Evolutionary conservation across 805 yeast species (phyloP).

Genomic region (Starmerella bombicola): DNA sequence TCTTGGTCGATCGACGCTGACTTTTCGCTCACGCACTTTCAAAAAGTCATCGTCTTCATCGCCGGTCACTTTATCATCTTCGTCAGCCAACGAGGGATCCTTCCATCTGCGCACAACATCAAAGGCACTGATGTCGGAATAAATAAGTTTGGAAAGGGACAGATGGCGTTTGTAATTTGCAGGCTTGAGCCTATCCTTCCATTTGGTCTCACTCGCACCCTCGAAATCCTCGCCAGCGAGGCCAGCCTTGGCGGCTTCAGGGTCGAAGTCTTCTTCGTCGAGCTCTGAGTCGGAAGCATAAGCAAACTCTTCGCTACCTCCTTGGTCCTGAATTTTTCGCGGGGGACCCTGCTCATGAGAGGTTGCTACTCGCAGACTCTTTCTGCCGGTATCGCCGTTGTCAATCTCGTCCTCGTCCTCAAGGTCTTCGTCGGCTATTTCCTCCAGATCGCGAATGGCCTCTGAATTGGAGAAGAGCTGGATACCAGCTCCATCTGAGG

Average conservation of each 20-base stretch:
- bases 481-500: slow-evolving; percentile 42
- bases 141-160: slow-evolving; percentile 72
- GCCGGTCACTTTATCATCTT: slow-evolving; percentile 22
- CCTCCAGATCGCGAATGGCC: slow-evolving; percentile 37
- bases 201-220: slow-evolving; percentile 26
- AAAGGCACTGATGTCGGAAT: slow-evolving; percentile 63
- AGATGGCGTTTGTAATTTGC: slow-evolving; percentile 46
- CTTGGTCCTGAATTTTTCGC: neutral
- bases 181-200: slow-evolving; percentile 35
- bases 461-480: slow-evolving; percentile 58
- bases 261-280: slow-evolving; percentile 17
- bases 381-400: slow-evolving; percentile 35
- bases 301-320: slow-evolving; percentile 10
- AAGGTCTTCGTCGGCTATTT: slow-evolving; percentile 27
- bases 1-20: slow-evolving; percentile 22
- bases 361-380: slow-evolving; percentile 15
- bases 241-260: neutral
- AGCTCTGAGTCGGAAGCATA: slow-evolving; percentile 22
- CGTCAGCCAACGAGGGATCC: slow-evolving; percentile 22
- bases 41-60: slow-evolving; percentile 31
- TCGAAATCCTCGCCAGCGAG: slow-evolving; percentile 17
- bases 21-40: slow-evolving; percentile 18
- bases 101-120: slow-evolving; percentile 26
- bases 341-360: no score
- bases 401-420: slow-evolving; percentile 32